Base-by-base conservation (phyloP, 148 eudicot species). In the Amaranthus palmeri region DNA sequence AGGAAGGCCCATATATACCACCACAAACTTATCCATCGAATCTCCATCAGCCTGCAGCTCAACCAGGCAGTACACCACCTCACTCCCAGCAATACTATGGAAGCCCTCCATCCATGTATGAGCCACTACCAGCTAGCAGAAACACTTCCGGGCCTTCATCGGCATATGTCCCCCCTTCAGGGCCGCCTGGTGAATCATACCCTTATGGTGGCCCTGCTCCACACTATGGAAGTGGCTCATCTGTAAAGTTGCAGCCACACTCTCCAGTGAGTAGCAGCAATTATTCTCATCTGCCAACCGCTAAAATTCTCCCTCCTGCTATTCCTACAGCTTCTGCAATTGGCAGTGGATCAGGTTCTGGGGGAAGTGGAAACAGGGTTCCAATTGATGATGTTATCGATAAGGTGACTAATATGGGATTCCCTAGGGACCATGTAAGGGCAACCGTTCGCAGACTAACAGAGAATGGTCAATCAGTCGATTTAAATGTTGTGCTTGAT, bases 351-450 rank as follows among this genome's bases (percentile, higher is more conserved):
- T 79, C 91, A 5, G 79, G 84, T 72, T 66, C 93, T 40, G 68
- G 86, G 10, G 93, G 93, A 55, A n/a, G 82, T 5, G 96, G 89
- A 18, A 90, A 93, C 69, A 85, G 82, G 88, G 93, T 93, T 41
- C 96, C 98, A 4, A 81, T 90, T 18, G 98, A 93, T 77, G 98
- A 93, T 69, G 92, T 93, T 59, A 81, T 93, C 40, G 93, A 93
- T 77, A 93, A 83, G 75, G 89, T 93, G 48, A 86, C 96, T 2
- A 86, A 53, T 18, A 93, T 93, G 98, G 98, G 98, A 42, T 93
- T 93, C 72, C 76, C 98, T 7, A 90, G 96, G 70, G 98, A 93
- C 42, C 92, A 87, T 74, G 98, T 90, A 7, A 84, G 85, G 73
- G 98, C 88, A 25, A 93, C 95, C 1, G 98, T 93, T 8, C 79